A percentile compares a stretch with the other conserved stretches of the same genome.
phyloP scores from a whole-genome alignment of 257 asterid species.

The Nicotiana noctiflora region DNA sequence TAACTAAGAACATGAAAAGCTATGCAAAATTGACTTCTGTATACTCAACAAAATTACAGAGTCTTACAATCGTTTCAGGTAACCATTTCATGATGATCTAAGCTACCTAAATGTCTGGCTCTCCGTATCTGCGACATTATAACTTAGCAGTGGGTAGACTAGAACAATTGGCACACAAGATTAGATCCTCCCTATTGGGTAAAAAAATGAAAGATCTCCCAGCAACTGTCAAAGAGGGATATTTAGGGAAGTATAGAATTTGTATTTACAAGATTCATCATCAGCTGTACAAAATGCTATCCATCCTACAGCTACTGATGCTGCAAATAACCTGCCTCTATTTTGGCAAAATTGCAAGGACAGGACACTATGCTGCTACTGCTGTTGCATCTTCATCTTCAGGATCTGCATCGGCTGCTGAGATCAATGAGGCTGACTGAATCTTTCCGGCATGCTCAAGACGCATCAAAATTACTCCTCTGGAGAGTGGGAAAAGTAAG shows the following conservation, averaged over 20 bases:
- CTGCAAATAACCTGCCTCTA: neutral
- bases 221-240: neutral
- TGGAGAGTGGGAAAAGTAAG: slow-evolving; percentile 14
- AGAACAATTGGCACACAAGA: neutral
- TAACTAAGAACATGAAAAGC: neutral
- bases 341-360: neutral
- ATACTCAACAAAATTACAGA: neutral
- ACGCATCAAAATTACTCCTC: slow-evolving; percentile 97
- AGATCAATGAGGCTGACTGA: slow-evolving; percentile 80
- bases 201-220: neutral
- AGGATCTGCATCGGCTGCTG: slow-evolving; percentile 58
- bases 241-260: neutral
- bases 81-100: neutral
- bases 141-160: neutral
- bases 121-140: neutral
- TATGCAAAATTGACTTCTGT: neutral
- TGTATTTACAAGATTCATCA: neutral
- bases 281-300: slow-evolving; percentile 6
- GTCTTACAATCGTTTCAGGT: neutral
- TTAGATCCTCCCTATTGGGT: neutral
- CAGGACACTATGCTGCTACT: slow-evolving; percentile 24
- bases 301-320: neutral
- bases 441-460: slow-evolving; percentile 91
- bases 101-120: neutral
- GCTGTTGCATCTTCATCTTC: slow-evolving; percentile 45